Base-by-base conservation (phyloP, 2,329 filamentous ascomycete genomes). In the Malbranchea cinnamomea region DNA sequence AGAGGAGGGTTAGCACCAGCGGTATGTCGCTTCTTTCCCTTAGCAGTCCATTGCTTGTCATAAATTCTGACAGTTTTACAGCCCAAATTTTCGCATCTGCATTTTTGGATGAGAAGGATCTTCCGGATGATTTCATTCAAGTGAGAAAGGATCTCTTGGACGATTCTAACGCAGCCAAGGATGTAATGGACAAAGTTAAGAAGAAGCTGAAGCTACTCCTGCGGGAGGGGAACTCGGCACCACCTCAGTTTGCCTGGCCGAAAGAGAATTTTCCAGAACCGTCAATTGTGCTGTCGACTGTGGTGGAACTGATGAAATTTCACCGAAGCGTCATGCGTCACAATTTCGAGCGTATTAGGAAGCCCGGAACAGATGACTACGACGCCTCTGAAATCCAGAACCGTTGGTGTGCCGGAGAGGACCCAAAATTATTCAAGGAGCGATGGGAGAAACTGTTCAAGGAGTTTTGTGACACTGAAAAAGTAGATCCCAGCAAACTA, bases 151-250 rank as follows among this genome's bases (percentile, higher is more conserved):
- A 95, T 54, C 67, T 98, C 5, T 62, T 98, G 3, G 89, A 98
- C 51, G 89, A 98, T 50, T 95, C 85, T 0, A 98, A 98, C 53
- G 89, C 89, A 3, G 89, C 89, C 34, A 98, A 98, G 53, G 89
- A 98, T 51, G 84, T 93, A 48, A 98, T 94, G 80, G 91, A 98
- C 58, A 94, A 93, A 57, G 89, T 98, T 33, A 98, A 98, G 67
- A 98, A 98, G 70, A 94, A 92, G 71, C 68, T 98, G 16, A 98
- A 98, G 60, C 77, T 82, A 1, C 66, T 98, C 12, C 58, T 98
- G 34, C 75, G 89, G 17, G 81, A 93, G 53, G 89, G 87, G n/a
- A 82, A 84, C 37, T 80, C 89, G 47, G 81, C 87, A 1, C 89
- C 89, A 6, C 75, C 87, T 11, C 84, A 98, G 47, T 98, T 98